A percentile compares a stretch with the other conserved stretches of the same genome.
Evolutionary conservation across 257 asterid genomes (phyloP).

Genomic region (Scutellaria minor): DNA sequence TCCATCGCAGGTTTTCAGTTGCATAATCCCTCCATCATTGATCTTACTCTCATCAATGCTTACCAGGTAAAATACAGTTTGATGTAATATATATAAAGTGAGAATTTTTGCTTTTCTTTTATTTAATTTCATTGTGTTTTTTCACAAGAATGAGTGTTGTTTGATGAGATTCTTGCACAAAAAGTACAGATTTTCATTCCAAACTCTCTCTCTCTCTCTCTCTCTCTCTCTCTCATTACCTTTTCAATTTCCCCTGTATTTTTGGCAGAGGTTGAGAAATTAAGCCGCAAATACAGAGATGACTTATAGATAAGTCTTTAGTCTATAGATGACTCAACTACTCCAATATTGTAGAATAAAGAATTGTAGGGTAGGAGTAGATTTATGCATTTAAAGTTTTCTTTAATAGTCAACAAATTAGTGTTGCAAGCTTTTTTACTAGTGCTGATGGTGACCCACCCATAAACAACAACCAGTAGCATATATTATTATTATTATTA

Average conservation of each 20-base stretch:
- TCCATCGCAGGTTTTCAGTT: slow-evolving; percentile 66
- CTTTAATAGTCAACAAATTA: not conserved
- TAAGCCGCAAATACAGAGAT: not conserved
- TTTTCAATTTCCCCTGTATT: too few relatives aligned
- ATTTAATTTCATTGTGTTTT: not conserved
- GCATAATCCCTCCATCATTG: slow-evolving; percentile 75
- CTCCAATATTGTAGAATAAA: not conserved
- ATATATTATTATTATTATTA: not conserved
- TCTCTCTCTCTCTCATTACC: too few relatives aligned
- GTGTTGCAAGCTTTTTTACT: not conserved
- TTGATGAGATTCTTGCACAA: not conserved
- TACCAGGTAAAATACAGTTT: slow-evolving; percentile 60
- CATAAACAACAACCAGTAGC: not conserved
- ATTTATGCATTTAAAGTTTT: slow-evolving; percentile 8
- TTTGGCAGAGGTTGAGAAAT: too few relatives aligned
- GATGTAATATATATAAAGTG: not conserved
- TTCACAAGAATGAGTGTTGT: not conserved
- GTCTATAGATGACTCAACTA: slow-evolving; percentile 10
- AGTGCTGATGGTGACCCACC: slow-evolving; percentile 22
- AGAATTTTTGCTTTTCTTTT: not conserved
- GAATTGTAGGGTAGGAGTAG: not conserved
- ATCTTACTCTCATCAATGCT: slow-evolving; percentile 78
- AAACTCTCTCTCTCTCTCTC: not conserved
- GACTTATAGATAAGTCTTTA: not conserved
- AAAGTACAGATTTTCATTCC: not conserved